A percentile compares a stretch with the other conserved stretches of the same genome.
These are phyloP conservation scores for Tephrocybe sp. DNA, from an alignment of 768 basidiomycete species.

Conservation along the genomic window DNA sequence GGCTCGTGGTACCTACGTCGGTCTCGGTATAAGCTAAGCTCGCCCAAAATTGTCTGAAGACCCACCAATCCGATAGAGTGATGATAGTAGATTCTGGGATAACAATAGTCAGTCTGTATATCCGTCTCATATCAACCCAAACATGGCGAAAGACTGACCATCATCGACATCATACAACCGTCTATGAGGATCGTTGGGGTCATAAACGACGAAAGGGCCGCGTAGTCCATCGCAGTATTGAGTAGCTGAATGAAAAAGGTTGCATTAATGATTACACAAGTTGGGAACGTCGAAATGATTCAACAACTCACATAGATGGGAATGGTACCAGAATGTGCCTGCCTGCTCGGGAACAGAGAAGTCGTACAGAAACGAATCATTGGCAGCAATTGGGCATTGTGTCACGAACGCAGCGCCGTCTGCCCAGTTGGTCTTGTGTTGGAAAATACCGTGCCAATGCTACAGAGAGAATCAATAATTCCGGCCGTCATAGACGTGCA, in stretches of 20 bases:
- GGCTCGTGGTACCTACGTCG: slow-evolving; percentile 6
- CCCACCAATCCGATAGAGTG: slow-evolving; percentile 37
- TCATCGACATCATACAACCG: slow-evolving; percentile 25
- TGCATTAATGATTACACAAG: no score
- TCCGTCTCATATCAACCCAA: no score
- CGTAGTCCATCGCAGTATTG: slow-evolving; percentile 49
- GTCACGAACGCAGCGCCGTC: slow-evolving; percentile 26
- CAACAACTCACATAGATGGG: slow-evolving; percentile 22
- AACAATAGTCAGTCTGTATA: background rate
- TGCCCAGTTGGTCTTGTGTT: slow-evolving; percentile 7
- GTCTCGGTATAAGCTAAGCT: background rate
- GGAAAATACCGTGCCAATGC: slow-evolving; percentile 14
- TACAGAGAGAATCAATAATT: background rate
- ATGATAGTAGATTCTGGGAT: slow-evolving; percentile 38
- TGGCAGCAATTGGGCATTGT: slow-evolving; percentile 40
- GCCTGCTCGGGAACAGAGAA: slow-evolving; percentile 25
- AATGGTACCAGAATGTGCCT: slow-evolving; percentile 31
- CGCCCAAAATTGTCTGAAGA: background rate
- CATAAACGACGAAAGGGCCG: slow-evolving; percentile 35
- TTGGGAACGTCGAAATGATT: no score
- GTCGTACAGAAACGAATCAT: slow-evolving; percentile 35
- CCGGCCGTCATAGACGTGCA: no score
- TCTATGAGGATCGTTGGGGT: slow-evolving; percentile 32
- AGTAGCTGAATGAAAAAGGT: slow-evolving; percentile 19
- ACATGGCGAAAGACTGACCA: no score